Evolutionary conservation across 1,139 yeast species (phyloP).

Genomic region (Spencermartinsiella ligniputridi): DNA sequence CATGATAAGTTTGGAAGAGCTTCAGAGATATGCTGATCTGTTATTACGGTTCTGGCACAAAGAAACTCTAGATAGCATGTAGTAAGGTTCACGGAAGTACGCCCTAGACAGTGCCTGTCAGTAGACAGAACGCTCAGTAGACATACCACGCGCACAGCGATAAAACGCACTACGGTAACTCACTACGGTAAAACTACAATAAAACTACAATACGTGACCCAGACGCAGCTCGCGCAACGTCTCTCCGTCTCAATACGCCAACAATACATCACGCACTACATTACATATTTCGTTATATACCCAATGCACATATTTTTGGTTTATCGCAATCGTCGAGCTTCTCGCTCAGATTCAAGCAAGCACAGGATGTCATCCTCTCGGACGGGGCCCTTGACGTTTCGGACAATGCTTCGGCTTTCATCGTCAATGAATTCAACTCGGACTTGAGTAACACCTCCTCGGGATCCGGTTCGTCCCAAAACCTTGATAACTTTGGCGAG

Average conservation of each 20-base stretch:
- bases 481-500: slow-evolving; percentile 99
- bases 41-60: slow-evolving; percentile 72
- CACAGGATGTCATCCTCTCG: slow-evolving; percentile 99
- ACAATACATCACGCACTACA: too few species aligned
- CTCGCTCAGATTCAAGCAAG: slow-evolving; percentile 99
- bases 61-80: slow-evolving; percentile 13
- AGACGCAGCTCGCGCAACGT: too few species aligned
- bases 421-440: slow-evolving; percentile 99
- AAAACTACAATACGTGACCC: too few species aligned
- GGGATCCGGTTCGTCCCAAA: slow-evolving; percentile 99
- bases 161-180: too few species aligned
- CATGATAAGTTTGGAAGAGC: slow-evolving; percentile 84
- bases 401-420: slow-evolving; percentile 96
- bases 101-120: too few species aligned
- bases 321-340: slow-evolving; percentile 70
- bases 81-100: too few species aligned
- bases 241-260: too few species aligned
- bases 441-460: slow-evolving; percentile 99
- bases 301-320: too few species aligned
- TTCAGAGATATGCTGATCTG: slow-evolving; percentile 86
- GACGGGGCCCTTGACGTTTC: slow-evolving; percentile 99
- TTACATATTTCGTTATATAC: too few species aligned
- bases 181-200: too few species aligned
- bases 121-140: too few species aligned
- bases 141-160: too few species aligned